Percentiles rank a stretch among this genome's conserved stretches.
These are phyloP conservation scores for Urochloa ruziziensis DNA, from an alignment of 176 grass and related monocot species.

Conservation along the genomic window DNA sequence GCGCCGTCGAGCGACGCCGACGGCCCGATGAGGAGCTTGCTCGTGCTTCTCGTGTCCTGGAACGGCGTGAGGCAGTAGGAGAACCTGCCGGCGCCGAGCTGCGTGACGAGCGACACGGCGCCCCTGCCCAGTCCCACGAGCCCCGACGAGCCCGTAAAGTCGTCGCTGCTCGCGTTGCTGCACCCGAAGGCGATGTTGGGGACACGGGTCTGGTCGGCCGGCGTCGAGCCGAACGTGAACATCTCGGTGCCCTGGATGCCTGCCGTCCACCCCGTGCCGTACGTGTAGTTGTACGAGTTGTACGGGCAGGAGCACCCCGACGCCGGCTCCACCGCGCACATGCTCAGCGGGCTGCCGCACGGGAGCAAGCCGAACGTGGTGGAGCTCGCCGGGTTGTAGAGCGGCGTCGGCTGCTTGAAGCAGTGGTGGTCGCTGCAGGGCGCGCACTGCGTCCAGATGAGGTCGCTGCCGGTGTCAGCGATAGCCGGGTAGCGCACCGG, in stretches of 20 bases:
- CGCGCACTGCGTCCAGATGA: conserved; percentile 66
- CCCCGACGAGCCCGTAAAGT: too few relatives aligned
- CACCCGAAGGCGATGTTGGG: too few relatives aligned
- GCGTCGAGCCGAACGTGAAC: conserved; percentile 55
- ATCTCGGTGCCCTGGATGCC: conserved; percentile 46
- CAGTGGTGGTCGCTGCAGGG: conserved; percentile 52
- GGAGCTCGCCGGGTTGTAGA: conserved; percentile 33
- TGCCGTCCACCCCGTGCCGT: conserved; percentile 56
- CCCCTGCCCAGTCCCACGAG: too few relatives aligned
- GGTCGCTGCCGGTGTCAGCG: conserved; percentile 66
- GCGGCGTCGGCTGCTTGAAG: conserved; percentile 50
- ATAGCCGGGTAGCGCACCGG: conserved; percentile 50
- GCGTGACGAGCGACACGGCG: too few relatives aligned
- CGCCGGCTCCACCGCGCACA: neutral
- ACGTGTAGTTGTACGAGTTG: conserved; percentile 52
- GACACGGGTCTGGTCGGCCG: conserved; percentile 3
- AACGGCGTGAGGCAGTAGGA: too few relatives aligned
- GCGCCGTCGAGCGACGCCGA: conserved; percentile 29
- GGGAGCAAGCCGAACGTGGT: conserved; percentile 17
- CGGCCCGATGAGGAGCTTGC: conserved; percentile 48
- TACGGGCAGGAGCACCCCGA: conserved; percentile 2
- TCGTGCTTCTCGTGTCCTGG: too few relatives aligned
- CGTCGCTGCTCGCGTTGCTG: too few relatives aligned
- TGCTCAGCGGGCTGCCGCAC: neutral
- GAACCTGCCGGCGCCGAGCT: too few relatives aligned